Evolutionary conservation across 148 eudicot species (phyloP).

Genomic region (Arbutus unedo): DNA sequence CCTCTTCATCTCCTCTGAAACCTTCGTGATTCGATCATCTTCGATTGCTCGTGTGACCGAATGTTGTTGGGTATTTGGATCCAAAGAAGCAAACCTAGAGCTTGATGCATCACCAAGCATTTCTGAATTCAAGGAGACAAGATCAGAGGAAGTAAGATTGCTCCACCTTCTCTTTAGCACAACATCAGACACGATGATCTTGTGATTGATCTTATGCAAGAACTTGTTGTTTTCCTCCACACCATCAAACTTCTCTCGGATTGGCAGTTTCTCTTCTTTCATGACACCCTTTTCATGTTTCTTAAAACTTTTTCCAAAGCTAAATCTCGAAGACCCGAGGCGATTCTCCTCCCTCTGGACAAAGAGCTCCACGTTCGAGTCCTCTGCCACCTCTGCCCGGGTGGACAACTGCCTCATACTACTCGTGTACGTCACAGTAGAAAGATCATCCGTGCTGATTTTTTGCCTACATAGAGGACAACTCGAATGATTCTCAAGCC

Average conservation of each 20-base stretch:
- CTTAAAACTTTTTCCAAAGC: slow-evolving; percentile 49
- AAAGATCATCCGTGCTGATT: slow-evolving; percentile 43
- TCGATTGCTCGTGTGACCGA: not conserved
- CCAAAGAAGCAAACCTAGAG: slow-evolving; percentile 20
- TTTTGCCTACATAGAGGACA: slow-evolving; percentile 75
- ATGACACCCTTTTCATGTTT: slow-evolving; percentile 14
- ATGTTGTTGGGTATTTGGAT: not conserved
- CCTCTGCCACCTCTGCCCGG: slow-evolving; percentile 20
- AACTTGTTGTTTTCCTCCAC: slow-evolving; percentile 12
- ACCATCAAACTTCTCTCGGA: slow-evolving; percentile 19
- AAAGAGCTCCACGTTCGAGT: slow-evolving; percentile 42
- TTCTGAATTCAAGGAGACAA: slow-evolving; percentile 67
- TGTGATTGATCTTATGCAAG: slow-evolving; percentile 63
- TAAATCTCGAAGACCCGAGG: slow-evolving; percentile 38
- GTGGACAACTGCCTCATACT: slow-evolving; percentile 38
- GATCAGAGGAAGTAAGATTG: slow-evolving; percentile 67
- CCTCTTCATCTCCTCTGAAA: slow-evolving; percentile 37
- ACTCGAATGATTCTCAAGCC: slow-evolving; percentile 72
- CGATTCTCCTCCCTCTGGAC: slow-evolving; percentile 48
- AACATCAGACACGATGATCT: slow-evolving; percentile 55
- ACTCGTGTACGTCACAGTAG: slow-evolving; percentile 18
- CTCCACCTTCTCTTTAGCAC: slow-evolving; percentile 75
- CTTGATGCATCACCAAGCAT: slow-evolving; percentile 51
- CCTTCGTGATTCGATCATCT: slow-evolving; percentile 20
- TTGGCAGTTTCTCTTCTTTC: slow-evolving; percentile 42